These are phyloP conservation scores for Pseudonitzschia delicatissima DNA, from an alignment of 108 stramenopile genomes.

Conservation along the genomic window DNA sequence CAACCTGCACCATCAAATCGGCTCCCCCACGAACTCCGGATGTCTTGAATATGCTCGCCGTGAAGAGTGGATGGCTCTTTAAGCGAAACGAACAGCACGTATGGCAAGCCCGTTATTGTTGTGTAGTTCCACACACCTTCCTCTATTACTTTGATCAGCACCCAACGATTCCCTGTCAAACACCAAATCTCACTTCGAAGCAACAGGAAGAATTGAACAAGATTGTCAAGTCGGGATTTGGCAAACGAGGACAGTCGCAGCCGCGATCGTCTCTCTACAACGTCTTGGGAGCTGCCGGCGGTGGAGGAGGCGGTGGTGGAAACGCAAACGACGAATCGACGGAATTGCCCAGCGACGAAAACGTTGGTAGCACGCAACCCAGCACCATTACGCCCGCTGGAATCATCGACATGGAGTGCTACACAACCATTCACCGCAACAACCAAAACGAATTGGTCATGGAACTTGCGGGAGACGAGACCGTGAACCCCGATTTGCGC, in stretches of 20 bases:
- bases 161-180: slow-evolving; percentile 28
- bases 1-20: slow-evolving; percentile 86
- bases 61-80: slow-evolving; percentile 85
- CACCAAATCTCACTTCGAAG: slow-evolving; percentile 44
- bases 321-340: neutral
- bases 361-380: neutral
- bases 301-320: slow-evolving; percentile 3
- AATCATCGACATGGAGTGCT: slow-evolving; percentile 96
- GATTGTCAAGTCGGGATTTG: slow-evolving; percentile 66
- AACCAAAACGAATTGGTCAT: slow-evolving; percentile 62
- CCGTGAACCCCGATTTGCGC: slow-evolving; percentile 79
- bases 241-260: slow-evolving; percentile 42
- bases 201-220: slow-evolving; percentile 69
- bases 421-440: slow-evolving; percentile 78
- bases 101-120: slow-evolving; percentile 94
- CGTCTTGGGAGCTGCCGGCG: slow-evolving; percentile 29
- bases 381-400: slow-evolving; percentile 73
- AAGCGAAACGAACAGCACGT: slow-evolving; percentile 93
- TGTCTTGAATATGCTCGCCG: slow-evolving; percentile 67
- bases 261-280: slow-evolving; percentile 38
- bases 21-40: slow-evolving; percentile 87
- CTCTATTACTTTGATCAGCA: slow-evolving; percentile 94
- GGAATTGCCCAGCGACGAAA: slow-evolving; percentile 8
- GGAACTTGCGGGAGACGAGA: slow-evolving; percentile 79
- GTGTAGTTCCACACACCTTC: slow-evolving; percentile 94